Base-by-base conservation (phyloP, 768 basidiomycete genomes). In the Rhodosporidiobolus sp. region DNA sequence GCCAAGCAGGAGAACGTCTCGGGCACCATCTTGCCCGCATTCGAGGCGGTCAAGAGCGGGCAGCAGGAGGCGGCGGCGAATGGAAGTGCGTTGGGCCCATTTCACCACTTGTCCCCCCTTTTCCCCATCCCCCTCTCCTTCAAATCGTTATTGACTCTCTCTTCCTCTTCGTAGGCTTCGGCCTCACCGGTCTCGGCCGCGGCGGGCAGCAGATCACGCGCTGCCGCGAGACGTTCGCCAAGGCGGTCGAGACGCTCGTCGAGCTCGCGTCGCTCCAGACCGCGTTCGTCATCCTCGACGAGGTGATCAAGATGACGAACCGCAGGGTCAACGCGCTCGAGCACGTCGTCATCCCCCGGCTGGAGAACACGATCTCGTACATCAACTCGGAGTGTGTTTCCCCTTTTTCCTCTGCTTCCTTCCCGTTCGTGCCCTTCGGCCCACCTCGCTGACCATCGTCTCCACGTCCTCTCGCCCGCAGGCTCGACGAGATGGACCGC, bases 281-380 rank as follows among this genome's bases (percentile, higher is more conserved):
- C 0, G 96, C 96, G 9, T 99, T 99, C 83, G 95, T 89, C 68
- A 97, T 98, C 76, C 87, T 99, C 49, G 96, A 99, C 82, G 96
- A 98, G 82, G 96, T 98, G 71, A 99, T 99, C 79, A 90, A 92
- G 58, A 93, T 94, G n/a, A 98, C 96, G 49, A 99, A 98, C 81
- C 90, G 96, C 63, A 88, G 96, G 74, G 96, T 99, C 52, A 99
- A 99, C 79, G 96, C 96, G 5, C 95, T 99, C 75, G 96, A 99
- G 78, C 93, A 99, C 80, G 88, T 99, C 75, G 85, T 99, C 77
- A 97, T 99, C 69, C 96, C 96, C 26, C 86, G 90, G 55, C 83
- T 99, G 61, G 95, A 98, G 57, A 97, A 97, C 81, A 98, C 96
- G 22, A 92, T 99, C 85, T 92, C 91, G 79, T 99, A 97, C 81